These are phyloP conservation scores for Calendula officinalis DNA, from an alignment of 129 eudicot genomes.

Conservation along the genomic window DNA sequence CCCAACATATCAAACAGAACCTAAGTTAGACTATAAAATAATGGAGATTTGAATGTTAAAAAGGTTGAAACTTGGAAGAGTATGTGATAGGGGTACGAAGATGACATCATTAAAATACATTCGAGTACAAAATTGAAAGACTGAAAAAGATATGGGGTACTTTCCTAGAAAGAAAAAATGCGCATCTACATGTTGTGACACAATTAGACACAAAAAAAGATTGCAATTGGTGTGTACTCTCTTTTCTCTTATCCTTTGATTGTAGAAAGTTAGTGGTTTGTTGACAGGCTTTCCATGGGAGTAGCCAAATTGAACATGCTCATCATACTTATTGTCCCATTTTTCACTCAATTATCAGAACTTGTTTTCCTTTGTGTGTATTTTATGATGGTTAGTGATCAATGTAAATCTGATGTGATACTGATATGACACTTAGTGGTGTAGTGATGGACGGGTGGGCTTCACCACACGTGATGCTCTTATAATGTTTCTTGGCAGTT, in stretches of 20 bases:
- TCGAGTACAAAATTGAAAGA: conserved; percentile 19
- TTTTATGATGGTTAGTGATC: too few species aligned
- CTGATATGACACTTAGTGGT: too few species aligned
- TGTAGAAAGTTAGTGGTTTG: conserved; percentile 38
- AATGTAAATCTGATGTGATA: too few species aligned
- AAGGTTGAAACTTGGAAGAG: conserved; percentile 1
- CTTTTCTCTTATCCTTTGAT: conserved; percentile 31
- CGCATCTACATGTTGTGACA: conserved; percentile 32
- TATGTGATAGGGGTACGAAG: conserved; percentile 17
- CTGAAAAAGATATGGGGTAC: conserved; percentile 24
- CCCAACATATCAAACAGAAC: too few species aligned
- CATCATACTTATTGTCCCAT: conserved; percentile 32
- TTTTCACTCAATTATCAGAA: conserved; percentile 20
- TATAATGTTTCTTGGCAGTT: not conserved
- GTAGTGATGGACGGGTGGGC: too few species aligned
- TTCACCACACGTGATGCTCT: too few species aligned
- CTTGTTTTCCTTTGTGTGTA: conserved; percentile 1
- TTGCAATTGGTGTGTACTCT: conserved; percentile 23
- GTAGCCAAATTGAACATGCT: conserved; percentile 31
- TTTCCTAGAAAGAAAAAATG: conserved; percentile 10
- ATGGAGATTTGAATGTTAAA: not conserved
- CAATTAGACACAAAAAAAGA: conserved; percentile 29
- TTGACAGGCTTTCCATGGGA: conserved; percentile 40
- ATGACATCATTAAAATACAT: conserved; percentile 15
- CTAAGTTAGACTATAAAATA: too few species aligned